phyloP scores from a whole-genome alignment of 805 yeast species.

The Alloascoidea hylecoeti region DNA sequence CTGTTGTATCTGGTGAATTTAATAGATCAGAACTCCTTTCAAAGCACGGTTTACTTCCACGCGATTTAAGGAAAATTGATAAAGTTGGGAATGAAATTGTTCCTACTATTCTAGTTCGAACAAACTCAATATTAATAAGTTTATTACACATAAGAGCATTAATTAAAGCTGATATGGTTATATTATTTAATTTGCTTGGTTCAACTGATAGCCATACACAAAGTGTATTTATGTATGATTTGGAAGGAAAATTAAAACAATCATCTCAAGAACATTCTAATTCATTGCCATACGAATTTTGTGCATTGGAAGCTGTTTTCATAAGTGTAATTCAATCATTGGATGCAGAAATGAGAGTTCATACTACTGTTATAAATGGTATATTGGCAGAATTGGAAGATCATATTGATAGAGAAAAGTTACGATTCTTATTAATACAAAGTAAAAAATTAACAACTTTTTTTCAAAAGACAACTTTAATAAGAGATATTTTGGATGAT shows the following conservation, averaged over 20 bases:
- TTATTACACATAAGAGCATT: slow-evolving; percentile 82
- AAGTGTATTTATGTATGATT: slow-evolving; percentile 68
- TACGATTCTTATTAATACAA: slow-evolving; percentile 68
- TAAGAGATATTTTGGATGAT: slow-evolving; percentile 77
- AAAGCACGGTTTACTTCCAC: slow-evolving; percentile 67
- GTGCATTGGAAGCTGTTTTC: slow-evolving; percentile 82
- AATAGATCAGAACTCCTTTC: slow-evolving; percentile 60
- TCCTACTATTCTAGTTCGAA: slow-evolving; percentile 76
- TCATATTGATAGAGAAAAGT: slow-evolving; percentile 65
- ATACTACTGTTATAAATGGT: slow-evolving; percentile 59
- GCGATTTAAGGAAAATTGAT: slow-evolving; percentile 86
- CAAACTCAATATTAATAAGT: slow-evolving; percentile 66
- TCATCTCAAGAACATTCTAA: slow-evolving; percentile 18
- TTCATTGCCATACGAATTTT: slow-evolving; percentile 71
- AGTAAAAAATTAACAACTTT: slow-evolving; percentile 77
- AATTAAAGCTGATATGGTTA: slow-evolving; percentile 64
- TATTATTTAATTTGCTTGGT: slow-evolving; percentile 69
- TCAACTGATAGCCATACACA: slow-evolving; percentile 47
- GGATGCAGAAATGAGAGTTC: slow-evolving; percentile 78
- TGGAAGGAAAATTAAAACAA: slow-evolving; percentile 50
- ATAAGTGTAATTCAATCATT: slow-evolving; percentile 67
- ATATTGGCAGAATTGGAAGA: slow-evolving; percentile 68
- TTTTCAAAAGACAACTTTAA: slow-evolving; percentile 67
- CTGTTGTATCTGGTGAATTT: slow-evolving; percentile 56
- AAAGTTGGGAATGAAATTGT: slow-evolving; percentile 71